Evolutionary conservation across 140 eudicot species (phyloP).

Genomic region (Eryngium alpinum): DNA sequence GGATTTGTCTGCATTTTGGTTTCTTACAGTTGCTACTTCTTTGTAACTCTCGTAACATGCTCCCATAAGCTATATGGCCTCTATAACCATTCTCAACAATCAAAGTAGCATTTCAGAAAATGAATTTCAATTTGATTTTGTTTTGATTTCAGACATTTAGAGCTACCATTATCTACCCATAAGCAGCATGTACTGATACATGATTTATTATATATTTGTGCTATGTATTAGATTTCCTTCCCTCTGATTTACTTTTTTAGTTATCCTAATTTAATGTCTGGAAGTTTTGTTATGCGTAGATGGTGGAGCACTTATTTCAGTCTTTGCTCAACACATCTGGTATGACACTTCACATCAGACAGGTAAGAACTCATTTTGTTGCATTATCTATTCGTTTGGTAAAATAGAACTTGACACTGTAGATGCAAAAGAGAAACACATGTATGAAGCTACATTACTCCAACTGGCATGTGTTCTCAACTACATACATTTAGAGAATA

Average conservation of each 20-base stretch:
- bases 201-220: not conserved
- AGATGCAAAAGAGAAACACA: not conserved
- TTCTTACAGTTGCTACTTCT: too few relatives aligned
- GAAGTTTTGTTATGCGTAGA: constrained; percentile 33
- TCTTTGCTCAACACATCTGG: constrained; percentile 96
- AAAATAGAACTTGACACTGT: not conserved
- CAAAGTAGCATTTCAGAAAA: too few relatives aligned
- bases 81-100: too few relatives aligned
- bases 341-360: constrained; percentile 96
- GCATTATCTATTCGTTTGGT: not conserved
- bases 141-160: not conserved
- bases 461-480: not conserved
- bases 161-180: not conserved
- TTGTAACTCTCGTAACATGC: too few relatives aligned
- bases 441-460: not conserved
- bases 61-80: too few relatives aligned
- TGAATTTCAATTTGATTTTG: too few relatives aligned
- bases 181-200: not conserved
- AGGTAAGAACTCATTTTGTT: constrained; percentile 37
- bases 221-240: not conserved
- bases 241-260: not conserved
- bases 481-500: not conserved
- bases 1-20: too few relatives aligned
- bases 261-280: not conserved
- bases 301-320: constrained; percentile 98